phyloP scores from a whole-genome alignment of 257 asterid species.

The Pogostemon cablin region DNA sequence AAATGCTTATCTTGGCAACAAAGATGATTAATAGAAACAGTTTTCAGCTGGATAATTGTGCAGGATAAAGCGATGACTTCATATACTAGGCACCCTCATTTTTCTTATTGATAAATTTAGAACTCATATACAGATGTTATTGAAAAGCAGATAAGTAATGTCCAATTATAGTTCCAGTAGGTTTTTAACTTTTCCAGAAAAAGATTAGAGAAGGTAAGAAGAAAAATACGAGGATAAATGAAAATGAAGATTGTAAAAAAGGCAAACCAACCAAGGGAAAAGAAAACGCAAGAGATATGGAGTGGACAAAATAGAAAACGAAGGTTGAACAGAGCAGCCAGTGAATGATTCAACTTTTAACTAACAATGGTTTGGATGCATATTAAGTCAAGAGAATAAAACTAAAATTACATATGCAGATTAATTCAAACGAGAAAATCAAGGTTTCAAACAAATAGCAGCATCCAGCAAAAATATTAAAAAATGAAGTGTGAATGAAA shows the following conservation, averaged over 20 bases:
- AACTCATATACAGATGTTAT: not conserved
- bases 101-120: conserved; percentile 3
- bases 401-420: not conserved
- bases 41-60: not conserved
- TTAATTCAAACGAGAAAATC: not conserved
- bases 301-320: not conserved
- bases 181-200: not conserved
- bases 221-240: not conserved
- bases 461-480: not conserved
- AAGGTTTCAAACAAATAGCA: not conserved
- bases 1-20: conserved; percentile 8
- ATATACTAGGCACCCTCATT: not conserved
- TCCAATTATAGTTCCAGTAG: not conserved
- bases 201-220: not conserved
- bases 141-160: not conserved
- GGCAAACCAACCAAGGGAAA: not conserved
- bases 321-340: conserved; percentile 3
- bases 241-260: not conserved
- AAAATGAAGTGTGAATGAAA: not conserved
- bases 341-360: not conserved
- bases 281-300: not conserved
- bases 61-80: conserved; percentile 18
- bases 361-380: not conserved
- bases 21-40: not conserved
- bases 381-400: not conserved